These are phyloP conservation scores for Apiotrichum gamsii DNA, from an alignment of 1,284 basidiomycete genomes.

Conservation along the genomic window DNA sequence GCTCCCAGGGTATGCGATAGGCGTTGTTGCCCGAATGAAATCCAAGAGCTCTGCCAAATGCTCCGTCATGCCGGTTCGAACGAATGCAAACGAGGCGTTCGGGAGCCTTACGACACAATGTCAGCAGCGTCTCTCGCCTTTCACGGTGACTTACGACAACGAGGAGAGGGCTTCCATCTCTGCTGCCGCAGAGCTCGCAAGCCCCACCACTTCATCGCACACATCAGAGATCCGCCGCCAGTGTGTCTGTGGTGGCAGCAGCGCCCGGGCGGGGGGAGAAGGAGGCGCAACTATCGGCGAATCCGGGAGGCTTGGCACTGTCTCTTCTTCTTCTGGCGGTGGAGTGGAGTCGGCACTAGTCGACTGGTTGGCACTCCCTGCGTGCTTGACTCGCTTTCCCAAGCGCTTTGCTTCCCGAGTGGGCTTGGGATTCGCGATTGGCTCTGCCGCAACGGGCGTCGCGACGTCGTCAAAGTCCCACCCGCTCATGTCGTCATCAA, in stretches of 20 bases:
- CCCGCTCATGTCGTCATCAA: background rate
- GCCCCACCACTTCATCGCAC: conserved; percentile 53
- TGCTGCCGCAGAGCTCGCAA: conserved; percentile 46
- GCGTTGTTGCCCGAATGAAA: conserved; percentile 50
- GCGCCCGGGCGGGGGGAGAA: background rate
- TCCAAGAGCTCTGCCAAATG: conserved; percentile 8
- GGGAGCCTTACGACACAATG: no score
- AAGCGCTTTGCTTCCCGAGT: background rate
- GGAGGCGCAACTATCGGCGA: background rate
- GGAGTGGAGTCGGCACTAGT: no score
- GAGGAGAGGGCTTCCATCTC: background rate
- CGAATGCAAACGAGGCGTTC: background rate
- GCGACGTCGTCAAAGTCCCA: background rate
- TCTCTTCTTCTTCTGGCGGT: no score
- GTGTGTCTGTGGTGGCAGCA: background rate
- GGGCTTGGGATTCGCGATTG: background rate
- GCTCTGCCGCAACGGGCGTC: background rate
- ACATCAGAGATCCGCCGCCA: conserved; percentile 33
- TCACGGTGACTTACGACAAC: background rate
- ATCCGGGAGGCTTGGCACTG: no score
- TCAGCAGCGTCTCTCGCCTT: no score
- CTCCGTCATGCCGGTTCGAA: background rate
- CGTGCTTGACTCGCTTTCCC: background rate
- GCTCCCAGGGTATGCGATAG: conserved; percentile 64
- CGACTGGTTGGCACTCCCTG: no score